These are phyloP conservation scores for Avena sativa DNA, from an alignment of 176 grass and related monocot genomes.

Conservation along the genomic window DNA sequence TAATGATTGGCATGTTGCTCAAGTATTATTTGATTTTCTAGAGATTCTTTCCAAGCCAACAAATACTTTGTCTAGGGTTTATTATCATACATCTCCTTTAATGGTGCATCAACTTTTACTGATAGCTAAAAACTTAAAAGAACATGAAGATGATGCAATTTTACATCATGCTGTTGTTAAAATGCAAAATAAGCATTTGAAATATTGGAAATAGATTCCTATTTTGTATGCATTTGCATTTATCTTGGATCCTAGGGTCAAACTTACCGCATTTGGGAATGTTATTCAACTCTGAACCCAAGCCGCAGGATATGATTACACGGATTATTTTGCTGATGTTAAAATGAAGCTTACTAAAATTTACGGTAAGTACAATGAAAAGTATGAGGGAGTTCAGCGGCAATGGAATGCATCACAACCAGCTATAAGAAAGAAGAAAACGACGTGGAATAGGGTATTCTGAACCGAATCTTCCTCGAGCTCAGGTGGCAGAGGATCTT, in stretches of 20 bases:
- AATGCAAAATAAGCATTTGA: background rate
- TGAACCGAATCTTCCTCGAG: background rate
- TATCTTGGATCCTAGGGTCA: background rate
- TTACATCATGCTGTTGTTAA: background rate
- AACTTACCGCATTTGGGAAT: background rate
- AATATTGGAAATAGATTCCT: background rate
- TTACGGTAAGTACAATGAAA: background rate
- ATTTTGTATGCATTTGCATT: background rate
- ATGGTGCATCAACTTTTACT: background rate
- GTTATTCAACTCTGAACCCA: background rate
- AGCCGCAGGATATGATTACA: background rate
- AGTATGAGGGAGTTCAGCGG: background rate
- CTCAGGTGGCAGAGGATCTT: background rate
- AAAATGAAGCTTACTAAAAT: background rate
- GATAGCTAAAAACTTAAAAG: background rate
- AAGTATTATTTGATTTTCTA: background rate
- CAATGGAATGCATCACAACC: background rate
- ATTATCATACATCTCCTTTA: background rate
- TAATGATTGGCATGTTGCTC: background rate
- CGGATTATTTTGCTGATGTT: background rate
- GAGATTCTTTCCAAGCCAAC: background rate
- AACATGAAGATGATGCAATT: background rate
- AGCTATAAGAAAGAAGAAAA: background rate
- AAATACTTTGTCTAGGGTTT: background rate
- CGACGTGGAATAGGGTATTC: background rate